Evolutionary conservation across 2,329 filamentous ascomycete species (phyloP).

Genomic region (Chalaropsis ovoidea): DNA sequence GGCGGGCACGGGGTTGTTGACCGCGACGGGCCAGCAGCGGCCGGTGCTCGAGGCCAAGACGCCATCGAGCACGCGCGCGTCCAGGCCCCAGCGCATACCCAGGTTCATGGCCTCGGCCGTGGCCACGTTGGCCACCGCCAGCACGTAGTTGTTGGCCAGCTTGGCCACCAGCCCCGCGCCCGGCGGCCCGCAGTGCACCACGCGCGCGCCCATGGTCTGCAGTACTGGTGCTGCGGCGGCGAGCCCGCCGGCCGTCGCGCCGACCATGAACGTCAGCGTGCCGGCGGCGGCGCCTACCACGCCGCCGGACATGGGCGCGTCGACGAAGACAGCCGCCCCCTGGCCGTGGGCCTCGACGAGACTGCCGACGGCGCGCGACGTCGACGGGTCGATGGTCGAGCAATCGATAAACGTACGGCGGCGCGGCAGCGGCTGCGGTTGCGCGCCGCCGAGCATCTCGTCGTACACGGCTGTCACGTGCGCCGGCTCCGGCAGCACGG

Average conservation of each 20-base stretch:
- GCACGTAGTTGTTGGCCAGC: slow-evolving; percentile 91
- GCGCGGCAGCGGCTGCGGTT: slow-evolving; percentile 41
- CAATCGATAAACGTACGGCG: slow-evolving; percentile 84
- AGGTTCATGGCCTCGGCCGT: slow-evolving; percentile 58
- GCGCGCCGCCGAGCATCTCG: slow-evolving; percentile 55
- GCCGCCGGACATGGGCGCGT: slow-evolving; percentile 94
- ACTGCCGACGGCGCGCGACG: slow-evolving; percentile 67
- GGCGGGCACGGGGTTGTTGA: slow-evolving; percentile 89
- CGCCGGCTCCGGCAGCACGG: slow-evolving; percentile 76
- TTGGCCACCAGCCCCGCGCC: slow-evolving; percentile 84
- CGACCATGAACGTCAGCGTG: slow-evolving; percentile 93
- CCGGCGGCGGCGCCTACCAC: slow-evolving; percentile 83
- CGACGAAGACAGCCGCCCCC: slow-evolving; percentile 52
- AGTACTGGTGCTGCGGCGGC: slow-evolving; percentile 58
- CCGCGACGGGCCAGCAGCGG: slow-evolving; percentile 88
- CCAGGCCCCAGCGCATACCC: slow-evolving; percentile 51
- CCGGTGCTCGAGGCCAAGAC: slow-evolving; percentile 92
- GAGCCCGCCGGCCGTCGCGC: slow-evolving; percentile 43
- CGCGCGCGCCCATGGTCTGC: slow-evolving; percentile 71
- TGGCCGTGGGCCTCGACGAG: slow-evolving; percentile 46
- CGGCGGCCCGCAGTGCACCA: slow-evolving; percentile 75
- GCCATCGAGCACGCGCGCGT: slow-evolving; percentile 57
- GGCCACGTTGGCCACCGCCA: slow-evolving; percentile 82
- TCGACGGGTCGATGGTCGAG: slow-evolving; percentile 87
- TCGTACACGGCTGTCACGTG: slow-evolving; percentile 79